Evolutionary conservation across 2,329 filamentous ascomycete species (phyloP).

Genomic region (Hypoxylon sp.): DNA sequence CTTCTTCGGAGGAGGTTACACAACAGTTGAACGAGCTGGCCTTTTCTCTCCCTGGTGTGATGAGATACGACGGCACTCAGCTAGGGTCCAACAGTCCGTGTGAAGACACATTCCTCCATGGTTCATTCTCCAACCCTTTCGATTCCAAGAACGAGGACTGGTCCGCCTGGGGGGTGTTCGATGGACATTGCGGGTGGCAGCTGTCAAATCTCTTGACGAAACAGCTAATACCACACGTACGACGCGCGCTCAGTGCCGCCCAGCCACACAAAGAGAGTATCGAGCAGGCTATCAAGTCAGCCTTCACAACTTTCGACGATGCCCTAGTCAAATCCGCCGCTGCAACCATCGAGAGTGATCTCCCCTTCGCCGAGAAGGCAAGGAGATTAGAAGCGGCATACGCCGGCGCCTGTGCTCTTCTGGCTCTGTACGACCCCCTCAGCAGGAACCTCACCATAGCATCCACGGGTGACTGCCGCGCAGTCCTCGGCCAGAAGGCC

Average conservation of each 20-base stretch:
- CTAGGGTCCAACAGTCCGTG: slow-evolving; percentile 51
- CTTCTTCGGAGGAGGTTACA: slow-evolving; percentile 46
- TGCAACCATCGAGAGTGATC: slow-evolving; percentile 48
- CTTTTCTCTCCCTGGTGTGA: slow-evolving; percentile 38
- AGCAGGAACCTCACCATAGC: slow-evolving; percentile 69
- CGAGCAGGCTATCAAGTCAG: slow-evolving; percentile 53
- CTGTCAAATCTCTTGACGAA: slow-evolving; percentile 49
- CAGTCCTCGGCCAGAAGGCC: slow-evolving; percentile 68
- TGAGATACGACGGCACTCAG: slow-evolving; percentile 50
- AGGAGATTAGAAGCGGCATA: slow-evolving; percentile 48
- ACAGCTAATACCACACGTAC: slow-evolving; percentile 49
- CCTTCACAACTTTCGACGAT: slow-evolving; percentile 55
- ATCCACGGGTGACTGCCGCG: slow-evolving; percentile 75
- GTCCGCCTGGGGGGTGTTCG: slow-evolving; percentile 53
- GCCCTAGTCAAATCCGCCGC: slow-evolving; percentile 46
- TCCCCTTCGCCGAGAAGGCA: slow-evolving; percentile 48
- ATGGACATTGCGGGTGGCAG: slow-evolving; percentile 54
- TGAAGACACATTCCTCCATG: slow-evolving; percentile 52
- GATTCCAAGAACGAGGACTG: slow-evolving; percentile 40
- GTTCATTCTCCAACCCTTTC: slow-evolving; percentile 48
- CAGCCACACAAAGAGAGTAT: slow-evolving; percentile 45
- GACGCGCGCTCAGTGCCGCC: slow-evolving; percentile 42
- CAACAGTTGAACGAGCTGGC: slow-evolving; percentile 48
- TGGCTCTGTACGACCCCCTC: slow-evolving; percentile 70
- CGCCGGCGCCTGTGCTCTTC: slow-evolving; percentile 50